These are phyloP conservation scores for Tolypocladium amazonense DNA, from an alignment of 2,329 filamentous ascomycete genomes.

Conservation along the genomic window DNA sequence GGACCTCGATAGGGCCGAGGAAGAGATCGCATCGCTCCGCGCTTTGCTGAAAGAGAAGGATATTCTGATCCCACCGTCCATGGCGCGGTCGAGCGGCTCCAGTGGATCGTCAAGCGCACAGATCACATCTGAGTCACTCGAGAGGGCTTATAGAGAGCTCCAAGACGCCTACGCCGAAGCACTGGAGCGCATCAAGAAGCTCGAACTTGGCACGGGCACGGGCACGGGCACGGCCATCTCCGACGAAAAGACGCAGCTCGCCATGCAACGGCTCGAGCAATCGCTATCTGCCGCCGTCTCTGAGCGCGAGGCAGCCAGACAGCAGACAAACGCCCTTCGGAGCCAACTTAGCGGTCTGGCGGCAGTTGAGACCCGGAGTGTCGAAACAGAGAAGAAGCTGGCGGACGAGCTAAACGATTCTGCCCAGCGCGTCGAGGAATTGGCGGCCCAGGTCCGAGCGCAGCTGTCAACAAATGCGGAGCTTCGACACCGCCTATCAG, in stretches of 20 bases:
- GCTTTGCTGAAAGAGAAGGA: constrained; percentile 73
- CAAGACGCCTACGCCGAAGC: constrained; percentile 61
- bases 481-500: constrained; percentile 64
- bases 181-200: constrained; percentile 52
- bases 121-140: constrained; percentile 60
- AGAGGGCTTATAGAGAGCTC: constrained; percentile 64
- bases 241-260: constrained; percentile 51
- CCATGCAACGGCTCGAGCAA: constrained; percentile 54
- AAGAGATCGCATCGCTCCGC: constrained; percentile 79
- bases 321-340: constrained; percentile 52
- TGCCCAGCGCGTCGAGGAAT: constrained; percentile 65
- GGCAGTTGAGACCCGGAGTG: constrained; percentile 41
- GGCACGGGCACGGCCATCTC: constrained; percentile 7
- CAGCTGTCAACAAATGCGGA: constrained; percentile 71
- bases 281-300: constrained; percentile 58
- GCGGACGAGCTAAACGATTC: constrained; percentile 62
- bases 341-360: constrained; percentile 49
- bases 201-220: constrained; percentile 37
- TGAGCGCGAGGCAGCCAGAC: constrained; percentile 61
- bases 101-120: constrained; percentile 21
- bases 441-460: constrained; percentile 67
- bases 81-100: constrained; percentile 32
- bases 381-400: constrained; percentile 52
- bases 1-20: constrained; percentile 90
- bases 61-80: constrained; percentile 57